A percentile compares a stretch with the other conserved stretches of the same genome.
Evolutionary conservation across 2,329 filamentous ascomycete genomes (phyloP).

Genomic region (Trichophaea hybrida): DNA sequence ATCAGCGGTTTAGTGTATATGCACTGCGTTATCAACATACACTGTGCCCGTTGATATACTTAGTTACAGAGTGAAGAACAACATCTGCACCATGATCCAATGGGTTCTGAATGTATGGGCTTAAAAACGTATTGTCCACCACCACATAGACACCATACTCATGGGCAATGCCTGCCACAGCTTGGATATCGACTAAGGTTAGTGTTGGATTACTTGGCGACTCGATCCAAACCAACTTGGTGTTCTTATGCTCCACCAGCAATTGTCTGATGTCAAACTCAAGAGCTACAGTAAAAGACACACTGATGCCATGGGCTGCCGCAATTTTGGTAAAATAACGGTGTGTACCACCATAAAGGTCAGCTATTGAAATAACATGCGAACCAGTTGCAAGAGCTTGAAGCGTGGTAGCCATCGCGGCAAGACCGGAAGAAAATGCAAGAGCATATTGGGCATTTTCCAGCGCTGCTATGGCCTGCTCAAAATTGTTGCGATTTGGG

Average conservation of each 20-base stretch:
- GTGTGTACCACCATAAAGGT: slow-evolving; percentile 96
- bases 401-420: slow-evolving; percentile 82
- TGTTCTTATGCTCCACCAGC: slow-evolving; percentile 58
- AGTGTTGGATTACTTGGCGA: slow-evolving; percentile 89
- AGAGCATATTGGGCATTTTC: slow-evolving; percentile 87
- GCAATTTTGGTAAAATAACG: slow-evolving; percentile 98
- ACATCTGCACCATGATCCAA: slow-evolving; percentile 91
- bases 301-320: slow-evolving; percentile 79
- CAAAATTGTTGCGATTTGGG: slow-evolving; percentile 90
- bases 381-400: slow-evolving; percentile 82
- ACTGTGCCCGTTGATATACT: slow-evolving; percentile 95
- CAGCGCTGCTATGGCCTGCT: slow-evolving; percentile 75
- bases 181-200: slow-evolving; percentile 79
- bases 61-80: slow-evolving; percentile 91
- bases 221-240: slow-evolving; percentile 95
- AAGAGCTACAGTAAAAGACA: slow-evolving; percentile 87
- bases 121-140: slow-evolving; percentile 98
- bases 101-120: slow-evolving; percentile 91
- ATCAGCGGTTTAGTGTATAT: background rate
- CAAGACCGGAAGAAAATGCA: slow-evolving; percentile 86
- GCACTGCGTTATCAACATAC: slow-evolving; percentile 28
- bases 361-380: slow-evolving; percentile 90
- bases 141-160: slow-evolving; percentile 82
- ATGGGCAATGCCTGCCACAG: slow-evolving; percentile 70
- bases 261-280: slow-evolving; percentile 73